phyloP scores from a whole-genome alignment of 2,329 filamentous ascomycete genomes.

The Cytospora piceicola region DNA sequence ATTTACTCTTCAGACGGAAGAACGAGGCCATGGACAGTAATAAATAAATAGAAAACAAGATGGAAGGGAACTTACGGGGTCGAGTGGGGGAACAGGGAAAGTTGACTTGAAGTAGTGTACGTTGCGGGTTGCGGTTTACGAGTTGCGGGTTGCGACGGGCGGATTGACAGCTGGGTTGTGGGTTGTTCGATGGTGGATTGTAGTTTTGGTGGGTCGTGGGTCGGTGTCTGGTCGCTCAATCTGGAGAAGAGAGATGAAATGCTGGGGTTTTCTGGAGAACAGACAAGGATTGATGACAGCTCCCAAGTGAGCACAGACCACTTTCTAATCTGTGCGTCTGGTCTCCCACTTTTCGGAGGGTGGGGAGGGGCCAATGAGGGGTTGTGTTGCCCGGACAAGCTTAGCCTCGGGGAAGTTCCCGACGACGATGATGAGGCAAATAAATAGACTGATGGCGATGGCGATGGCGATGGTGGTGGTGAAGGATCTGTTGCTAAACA shows the following conservation, averaged over 20 bases:
- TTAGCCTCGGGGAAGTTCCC: constrained; percentile 27
- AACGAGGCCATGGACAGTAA: background rate
- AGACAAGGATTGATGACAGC: constrained; percentile 3
- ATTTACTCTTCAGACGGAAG: background rate
- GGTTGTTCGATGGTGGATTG: constrained; percentile 1
- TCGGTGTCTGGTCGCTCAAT: constrained; percentile 20
- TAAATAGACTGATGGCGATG: background rate
- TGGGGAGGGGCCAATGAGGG: constrained; percentile 3
- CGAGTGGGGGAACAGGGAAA: background rate
- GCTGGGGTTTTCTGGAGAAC: constrained; percentile 30
- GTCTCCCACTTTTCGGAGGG: constrained; percentile 4
- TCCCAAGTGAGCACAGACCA: constrained; percentile 3
- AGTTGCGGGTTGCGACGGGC: no score
- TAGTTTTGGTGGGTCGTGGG: constrained; percentile 9
- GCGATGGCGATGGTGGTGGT: no score
- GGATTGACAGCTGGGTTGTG: background rate
- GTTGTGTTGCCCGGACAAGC: background rate
- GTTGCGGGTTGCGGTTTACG: background rate
- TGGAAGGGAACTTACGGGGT: background rate
- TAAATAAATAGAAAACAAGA: background rate
- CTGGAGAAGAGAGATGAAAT: constrained; percentile 32
- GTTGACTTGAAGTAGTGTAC: background rate
- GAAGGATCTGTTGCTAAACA: no score
- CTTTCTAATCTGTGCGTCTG: constrained; percentile 2
- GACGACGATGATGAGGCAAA: constrained; percentile 18